Evolutionary conservation across 805 yeast species (phyloP).

Genomic region (Metschnikowia anglica): DNA sequence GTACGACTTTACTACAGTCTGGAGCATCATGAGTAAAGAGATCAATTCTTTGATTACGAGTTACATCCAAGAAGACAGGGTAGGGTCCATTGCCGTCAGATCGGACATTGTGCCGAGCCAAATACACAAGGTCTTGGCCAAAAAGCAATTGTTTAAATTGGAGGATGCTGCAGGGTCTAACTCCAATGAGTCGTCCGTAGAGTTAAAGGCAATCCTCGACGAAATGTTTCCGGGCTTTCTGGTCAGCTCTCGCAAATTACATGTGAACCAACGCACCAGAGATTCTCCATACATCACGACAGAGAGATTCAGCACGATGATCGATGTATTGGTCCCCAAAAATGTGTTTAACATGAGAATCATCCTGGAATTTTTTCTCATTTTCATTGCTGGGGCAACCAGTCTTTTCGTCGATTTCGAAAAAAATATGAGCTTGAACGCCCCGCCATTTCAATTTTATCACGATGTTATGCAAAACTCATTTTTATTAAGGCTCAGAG

Average conservation of each 20-base stretch:
- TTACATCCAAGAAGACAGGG: slow-evolving; percentile 32
- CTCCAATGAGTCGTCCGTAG: slow-evolving; percentile 25
- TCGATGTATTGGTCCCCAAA: slow-evolving; percentile 65
- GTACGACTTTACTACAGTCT: slow-evolving; percentile 26
- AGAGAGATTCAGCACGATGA: slow-evolving; percentile 54
- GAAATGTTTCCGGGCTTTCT: slow-evolving; percentile 72
- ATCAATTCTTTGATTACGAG: slow-evolving; percentile 30
- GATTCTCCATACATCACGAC: slow-evolving; percentile 54
- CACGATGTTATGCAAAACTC: slow-evolving; percentile 60
- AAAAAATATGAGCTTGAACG: slow-evolving; percentile 11
- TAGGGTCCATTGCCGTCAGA: slow-evolving; percentile 2
- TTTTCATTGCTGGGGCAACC: slow-evolving; percentile 62
- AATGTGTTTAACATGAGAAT: slow-evolving; percentile 78
- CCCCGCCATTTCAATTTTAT: slow-evolving; percentile 47
- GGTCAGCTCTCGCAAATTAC: slow-evolving; percentile 17
- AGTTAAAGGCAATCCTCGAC: slow-evolving; percentile 41
- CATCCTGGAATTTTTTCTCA: slow-evolving; percentile 67
- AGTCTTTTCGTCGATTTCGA: slow-evolving; percentile 24
- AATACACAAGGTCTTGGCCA: slow-evolving; percentile 25
- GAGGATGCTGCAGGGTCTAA: slow-evolving; percentile 30
- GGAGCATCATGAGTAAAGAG: slow-evolving; percentile 37
- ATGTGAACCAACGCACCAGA: slow-evolving; percentile 9
- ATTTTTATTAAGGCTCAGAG: slow-evolving; percentile 64
- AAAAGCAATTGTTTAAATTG: slow-evolving; percentile 32
- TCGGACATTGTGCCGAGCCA: slow-evolving; percentile 14